phyloP scores from a whole-genome alignment of 2,329 filamentous ascomycete genomes.

The Ophiostoma perfectum region DNA sequence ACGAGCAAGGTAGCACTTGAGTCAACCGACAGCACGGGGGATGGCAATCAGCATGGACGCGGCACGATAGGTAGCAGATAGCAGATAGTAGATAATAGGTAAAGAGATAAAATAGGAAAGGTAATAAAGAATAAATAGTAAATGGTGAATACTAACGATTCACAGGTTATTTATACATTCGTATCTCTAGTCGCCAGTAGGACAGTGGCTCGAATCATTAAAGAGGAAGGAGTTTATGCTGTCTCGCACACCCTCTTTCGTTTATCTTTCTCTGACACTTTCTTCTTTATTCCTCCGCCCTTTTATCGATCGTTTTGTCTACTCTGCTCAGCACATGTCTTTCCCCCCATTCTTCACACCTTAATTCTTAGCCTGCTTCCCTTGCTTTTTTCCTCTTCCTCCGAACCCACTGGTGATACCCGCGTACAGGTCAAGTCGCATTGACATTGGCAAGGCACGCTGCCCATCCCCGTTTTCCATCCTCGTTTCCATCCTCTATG shows the following conservation, averaged over 20 bases:
- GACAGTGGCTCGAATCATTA: conserved; percentile 1
- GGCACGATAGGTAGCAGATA: neutral
- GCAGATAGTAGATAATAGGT: neutral
- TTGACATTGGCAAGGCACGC: neutral
- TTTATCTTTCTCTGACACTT: neutral
- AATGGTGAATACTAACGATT: neutral
- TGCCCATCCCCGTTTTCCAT: neutral
- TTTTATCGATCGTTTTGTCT: neutral
- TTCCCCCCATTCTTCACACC: neutral
- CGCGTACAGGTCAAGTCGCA: neutral
- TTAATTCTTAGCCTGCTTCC: neutral
- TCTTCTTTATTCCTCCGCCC: neutral
- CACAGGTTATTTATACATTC: conserved; percentile 3
- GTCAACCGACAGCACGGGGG: conserved; percentile 13
- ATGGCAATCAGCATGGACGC: neutral
- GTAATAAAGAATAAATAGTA: neutral
- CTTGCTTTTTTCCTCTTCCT: neutral
- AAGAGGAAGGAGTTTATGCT: conserved; percentile 21
- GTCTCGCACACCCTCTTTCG: conserved; percentile 15
- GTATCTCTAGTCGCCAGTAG: neutral
- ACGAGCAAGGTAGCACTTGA: conserved; percentile 15
- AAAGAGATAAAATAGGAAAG: neutral
- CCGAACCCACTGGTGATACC: conserved; percentile 1
- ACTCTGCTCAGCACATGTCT: too few species aligned
- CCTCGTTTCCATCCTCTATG: neutral